Conservation (phyloP, 768 basidiomycete species). For the Kwoniella sp. region DNA sequence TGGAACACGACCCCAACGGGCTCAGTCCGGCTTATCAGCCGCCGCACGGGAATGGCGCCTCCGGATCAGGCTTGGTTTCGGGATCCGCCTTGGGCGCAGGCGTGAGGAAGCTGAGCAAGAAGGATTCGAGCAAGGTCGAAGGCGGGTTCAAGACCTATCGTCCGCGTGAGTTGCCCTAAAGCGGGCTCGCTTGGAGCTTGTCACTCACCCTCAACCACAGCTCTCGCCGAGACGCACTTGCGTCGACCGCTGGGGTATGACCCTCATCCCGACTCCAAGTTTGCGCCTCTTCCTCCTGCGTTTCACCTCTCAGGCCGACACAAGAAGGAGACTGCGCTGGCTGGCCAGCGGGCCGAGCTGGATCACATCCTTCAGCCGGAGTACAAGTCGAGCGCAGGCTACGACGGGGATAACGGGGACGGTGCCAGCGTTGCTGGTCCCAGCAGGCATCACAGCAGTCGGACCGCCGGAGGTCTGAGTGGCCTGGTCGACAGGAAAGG, state of each 20-base stretch:
- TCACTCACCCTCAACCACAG: slow-evolving; percentile 5
- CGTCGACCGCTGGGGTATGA: slow-evolving; percentile 28
- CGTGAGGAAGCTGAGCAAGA: slow-evolving; percentile 4
- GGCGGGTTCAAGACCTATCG: slow-evolving; percentile 42
- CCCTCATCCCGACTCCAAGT: slow-evolving; percentile 32
- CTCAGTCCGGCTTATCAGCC: slow-evolving; percentile 15
- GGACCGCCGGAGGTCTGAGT: slow-evolving; percentile 17
- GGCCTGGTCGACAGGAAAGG: slow-evolving; percentile 12
- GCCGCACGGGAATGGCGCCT: not conserved
- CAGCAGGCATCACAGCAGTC: slow-evolving; percentile 3
- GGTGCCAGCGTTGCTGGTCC: slow-evolving; percentile 23
- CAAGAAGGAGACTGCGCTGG: slow-evolving; percentile 27
- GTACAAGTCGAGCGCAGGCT: slow-evolving; percentile 22
- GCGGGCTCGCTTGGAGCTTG: no score
- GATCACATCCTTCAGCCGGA: slow-evolving; percentile 43
- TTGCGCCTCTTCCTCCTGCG: slow-evolving; percentile 37
- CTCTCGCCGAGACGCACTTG: slow-evolving; percentile 37
- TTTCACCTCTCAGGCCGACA: slow-evolving; percentile 26
- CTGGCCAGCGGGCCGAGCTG: slow-evolving; percentile 37
- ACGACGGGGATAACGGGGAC: slow-evolving; percentile 16
- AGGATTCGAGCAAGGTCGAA: slow-evolving; percentile 14
- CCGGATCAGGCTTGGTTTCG: not conserved
- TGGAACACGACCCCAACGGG: slow-evolving; percentile 34
- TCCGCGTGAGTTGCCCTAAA: slow-evolving; percentile 33
- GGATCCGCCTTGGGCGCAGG: no score